These are phyloP conservation scores for Helminthosporium solani DNA, from an alignment of 2,329 filamentous ascomycete genomes.

Conservation along the genomic window DNA sequence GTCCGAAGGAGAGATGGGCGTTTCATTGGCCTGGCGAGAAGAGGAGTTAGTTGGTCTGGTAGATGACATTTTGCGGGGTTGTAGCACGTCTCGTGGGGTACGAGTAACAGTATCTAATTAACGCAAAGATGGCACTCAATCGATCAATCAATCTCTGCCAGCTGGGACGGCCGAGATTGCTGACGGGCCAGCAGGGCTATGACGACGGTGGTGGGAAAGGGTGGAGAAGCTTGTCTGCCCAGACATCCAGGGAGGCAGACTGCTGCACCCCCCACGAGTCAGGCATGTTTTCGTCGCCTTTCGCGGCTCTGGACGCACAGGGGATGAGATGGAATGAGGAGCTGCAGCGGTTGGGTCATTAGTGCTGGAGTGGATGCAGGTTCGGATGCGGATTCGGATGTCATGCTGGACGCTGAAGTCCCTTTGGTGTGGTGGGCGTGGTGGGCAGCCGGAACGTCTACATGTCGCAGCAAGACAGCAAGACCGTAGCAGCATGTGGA, in stretches of 20 bases:
- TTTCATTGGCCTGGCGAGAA: constrained; percentile 8
- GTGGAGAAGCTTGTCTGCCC: constrained; percentile 1
- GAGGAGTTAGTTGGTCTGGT: no score
- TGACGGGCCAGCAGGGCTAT: constrained; percentile 2
- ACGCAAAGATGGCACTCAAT: no score
- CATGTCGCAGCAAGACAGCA: no score
- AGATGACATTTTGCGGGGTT: constrained; percentile 16
- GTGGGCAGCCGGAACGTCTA: no score
- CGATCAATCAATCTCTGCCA: no score
- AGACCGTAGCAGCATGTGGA: no score
- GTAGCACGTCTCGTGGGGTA: constrained; percentile 16
- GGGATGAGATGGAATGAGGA: background rate
- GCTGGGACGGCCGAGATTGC: constrained; percentile 6
- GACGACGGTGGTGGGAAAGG: constrained; percentile 2
- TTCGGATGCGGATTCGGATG: no score
- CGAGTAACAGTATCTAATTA: no score
- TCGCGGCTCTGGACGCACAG: constrained; percentile 6
- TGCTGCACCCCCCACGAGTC: constrained; percentile 5
- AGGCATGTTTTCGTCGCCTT: constrained; percentile 1
- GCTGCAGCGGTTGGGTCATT: background rate
- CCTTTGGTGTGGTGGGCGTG: no score
- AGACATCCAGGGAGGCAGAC: background rate
- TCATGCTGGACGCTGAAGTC: no score
- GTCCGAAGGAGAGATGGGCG: background rate
- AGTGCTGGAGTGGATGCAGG: background rate